Evolutionary conservation across 306 rosid genomes (phyloP), one percentile per base, ranked within the genome.

Genomic region (Cajanus cajan): DNA sequence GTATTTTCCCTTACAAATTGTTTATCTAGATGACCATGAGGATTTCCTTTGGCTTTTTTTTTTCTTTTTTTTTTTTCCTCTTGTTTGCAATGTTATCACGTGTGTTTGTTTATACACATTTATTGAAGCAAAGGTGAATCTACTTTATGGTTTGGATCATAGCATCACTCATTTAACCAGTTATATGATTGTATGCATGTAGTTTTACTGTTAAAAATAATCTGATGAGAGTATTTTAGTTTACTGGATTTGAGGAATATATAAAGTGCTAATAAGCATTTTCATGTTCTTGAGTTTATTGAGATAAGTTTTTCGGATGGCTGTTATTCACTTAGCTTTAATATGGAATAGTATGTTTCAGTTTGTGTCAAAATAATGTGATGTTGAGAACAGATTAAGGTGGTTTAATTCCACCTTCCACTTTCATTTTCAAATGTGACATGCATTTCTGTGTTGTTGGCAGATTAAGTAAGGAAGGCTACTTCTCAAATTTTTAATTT

Each of bases 1-100:
- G 97, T 94, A 81, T 68, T 77, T 68, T 16, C 69, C 74, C 21
- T 63, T 51, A 25, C 37, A 31, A 82, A 43, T 63, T 18, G 34
- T n/a, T 72, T 78, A 52, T 71, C 25, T 78, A 61, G 76, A 47
- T 18, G 51, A 41, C 36, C 77, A 51, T 39, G 11, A 31, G 45
- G 33, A 14, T 78, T 45, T 37, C 41, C 68, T 54, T 44, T 65
- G 22, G n/a, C n/a, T n/a, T n/a, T 37, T 71, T 71, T 16, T 28
- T 37, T 65, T 66, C 14, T 62, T 13, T 28, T 37, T 65, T 66
- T 14, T 62, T 13, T 16, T 24, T 19, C 21, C 58, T 33, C 0
- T 52, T 71, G 28, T 12, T 66, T 80, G 71, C 41, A 63, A 41
- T 44, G 51, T 43, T 62, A n/a, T 62, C 31, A n/a, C 21, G 52